Conservation (phyloP, 176 grass and related monocot species). For the Neostapfia colusana region DNA sequence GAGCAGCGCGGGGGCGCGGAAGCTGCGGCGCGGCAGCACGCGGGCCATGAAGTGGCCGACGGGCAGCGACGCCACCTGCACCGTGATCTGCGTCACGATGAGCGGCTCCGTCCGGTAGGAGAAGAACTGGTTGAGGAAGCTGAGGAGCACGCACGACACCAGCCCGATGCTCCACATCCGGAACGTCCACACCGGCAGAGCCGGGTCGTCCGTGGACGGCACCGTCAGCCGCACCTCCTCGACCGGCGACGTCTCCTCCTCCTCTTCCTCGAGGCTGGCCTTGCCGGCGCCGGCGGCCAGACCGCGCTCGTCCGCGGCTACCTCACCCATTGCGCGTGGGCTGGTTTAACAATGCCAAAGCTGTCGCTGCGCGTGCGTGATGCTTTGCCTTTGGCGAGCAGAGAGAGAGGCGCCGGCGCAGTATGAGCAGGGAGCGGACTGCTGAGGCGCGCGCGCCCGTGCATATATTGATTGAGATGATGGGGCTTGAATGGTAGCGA, state of each 20-base stretch:
- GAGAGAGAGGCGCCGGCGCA: too few relatives aligned
- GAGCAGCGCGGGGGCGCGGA: conserved; percentile 16
- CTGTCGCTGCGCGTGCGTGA: background rate
- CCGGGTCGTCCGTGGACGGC: conserved; percentile 60
- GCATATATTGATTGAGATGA: conserved; percentile 4
- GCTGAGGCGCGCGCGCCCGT: background rate
- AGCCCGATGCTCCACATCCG: conserved; percentile 83
- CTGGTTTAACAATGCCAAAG: conserved; percentile 24
- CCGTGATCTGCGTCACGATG: conserved; percentile 79
- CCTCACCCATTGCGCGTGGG: conserved; percentile 44
- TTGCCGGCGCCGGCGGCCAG: conserved; percentile 13
- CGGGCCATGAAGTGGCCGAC: conserved; percentile 71
- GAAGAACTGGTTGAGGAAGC: conserved; percentile 99
- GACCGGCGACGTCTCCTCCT: conserved; percentile 52
- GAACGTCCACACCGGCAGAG: conserved; percentile 92
- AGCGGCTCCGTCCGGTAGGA: conserved; percentile 81
- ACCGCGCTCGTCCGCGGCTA: conserved; percentile 38
- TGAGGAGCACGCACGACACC: conserved; percentile 60
- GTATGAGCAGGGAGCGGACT: too few relatives aligned
- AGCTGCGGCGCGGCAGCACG: conserved; percentile 43
- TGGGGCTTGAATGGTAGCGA: background rate
- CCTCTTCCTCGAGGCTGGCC: conserved; percentile 22
- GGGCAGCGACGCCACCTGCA: conserved; percentile 86
- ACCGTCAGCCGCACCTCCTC: conserved; percentile 87
- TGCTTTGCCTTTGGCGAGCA: background rate